Evolutionary conservation across 2,329 filamentous ascomycete species (phyloP), one percentile per base, ranked within the genome.

Genomic region (Aschersonia sp.): DNA sequence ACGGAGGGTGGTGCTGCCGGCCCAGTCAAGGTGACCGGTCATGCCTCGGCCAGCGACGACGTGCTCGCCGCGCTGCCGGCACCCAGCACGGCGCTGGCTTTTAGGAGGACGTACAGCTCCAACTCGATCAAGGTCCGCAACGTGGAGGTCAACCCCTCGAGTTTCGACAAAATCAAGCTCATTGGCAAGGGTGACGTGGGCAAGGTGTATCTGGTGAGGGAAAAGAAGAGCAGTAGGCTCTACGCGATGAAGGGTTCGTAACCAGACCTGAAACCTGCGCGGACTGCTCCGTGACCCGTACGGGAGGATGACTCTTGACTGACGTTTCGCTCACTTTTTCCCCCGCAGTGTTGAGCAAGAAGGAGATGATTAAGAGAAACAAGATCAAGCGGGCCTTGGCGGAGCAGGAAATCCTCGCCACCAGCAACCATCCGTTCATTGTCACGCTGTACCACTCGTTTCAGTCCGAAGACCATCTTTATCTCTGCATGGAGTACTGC

Each of bases 301-400:
- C 12, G 33, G 12, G 33, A 37, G 12, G 33, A 37, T 3, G 12
- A 12, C 33, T 9, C 8, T 12, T 37, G 12, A 37, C 40, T 42
- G 9, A n/a, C 7, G 22, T 4, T 29, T 10, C 11, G 22, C 35
- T n/a, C 35, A 9, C 9, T 39, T 39, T 39, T 39, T 39, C 9
- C 9, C 12, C 3, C 5, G 47, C 61, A 97, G 92, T 98, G 5
- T 64, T 98, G 66, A 97, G 89, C 75, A 98, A 98, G 69, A 96
- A 97, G 73, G 92, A 98, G 67, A 98, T 98, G 92, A 98, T 98
- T 68, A 98, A 98, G 72, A 85, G 92, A 50, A 98, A 98, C 74
- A 98, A 98, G 76, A 98, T 98, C 70, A 98, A 98, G 76, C 81
- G 92, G 61, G 92, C 92, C 11, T 74, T 98, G 56, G 92, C 92